Evolutionary conservation across 164 flowering plant species (phyloP), one percentile per base, ranked within the genome.

Genomic region (Kalanchoe fedtschenkoi): DNA sequence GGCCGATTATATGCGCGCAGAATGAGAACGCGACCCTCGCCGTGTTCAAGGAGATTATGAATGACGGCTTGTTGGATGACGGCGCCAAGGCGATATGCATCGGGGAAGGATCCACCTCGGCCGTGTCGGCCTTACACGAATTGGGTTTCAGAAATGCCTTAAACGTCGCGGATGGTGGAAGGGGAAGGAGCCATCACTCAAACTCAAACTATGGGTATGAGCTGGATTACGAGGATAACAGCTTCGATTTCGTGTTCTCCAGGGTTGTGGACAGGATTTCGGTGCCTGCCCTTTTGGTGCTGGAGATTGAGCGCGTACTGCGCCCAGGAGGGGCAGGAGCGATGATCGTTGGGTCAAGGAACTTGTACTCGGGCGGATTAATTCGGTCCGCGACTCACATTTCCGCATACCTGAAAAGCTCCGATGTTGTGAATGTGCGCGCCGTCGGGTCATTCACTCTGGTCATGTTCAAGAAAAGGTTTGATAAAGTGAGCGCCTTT

Each of bases 241-340:
- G 82, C 6, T 93, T 86, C 59, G 96, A 86, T 72, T 84, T 93
- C 59, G 92, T 88, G 41, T 75, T 78, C 72, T 82, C 89, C n/a
- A 69, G 78, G 63, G 89, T 76, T 66, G 71, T 83, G 19, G 80
- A 81, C 59, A 74, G 65, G 78, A 85, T 77, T 22, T 75, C 87
- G 0, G 91, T 89, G 46, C 95, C 92, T 60, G 88, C 95, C 9
- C 80, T 81, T 42, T 80, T 87, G 5, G 89, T 86, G 70, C 71
- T 78, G 8, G 93, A 89, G 66, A 76, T 84, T 19, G 98, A 90
- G 77, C 95, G 98, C 1, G 75, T 90, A 35, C 72, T 93, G 60
- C 76, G 68, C 11, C 87, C 98, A 0, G 95, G 95, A 51, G 91
- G 95, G 8, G 46, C 72, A 29, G 98, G 91, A 24, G 95, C 95